These are phyloP conservation scores for Sarocladiaceae sp. DNA, from an alignment of 2,329 filamentous ascomycete species.

Conservation along the genomic window DNA sequence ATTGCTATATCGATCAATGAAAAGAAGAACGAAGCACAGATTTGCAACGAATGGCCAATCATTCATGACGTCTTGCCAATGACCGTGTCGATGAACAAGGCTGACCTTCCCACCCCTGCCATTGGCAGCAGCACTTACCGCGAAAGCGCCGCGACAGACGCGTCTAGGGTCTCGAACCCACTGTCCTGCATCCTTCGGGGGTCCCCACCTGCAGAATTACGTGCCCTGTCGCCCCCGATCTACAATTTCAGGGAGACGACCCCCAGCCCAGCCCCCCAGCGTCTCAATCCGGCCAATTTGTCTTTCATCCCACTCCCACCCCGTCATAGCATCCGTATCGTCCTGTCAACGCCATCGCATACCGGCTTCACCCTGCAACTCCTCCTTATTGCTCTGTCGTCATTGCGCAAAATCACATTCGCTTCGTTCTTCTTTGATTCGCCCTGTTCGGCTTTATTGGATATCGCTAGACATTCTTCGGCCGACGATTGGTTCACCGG, in stretches of 20 bases:
- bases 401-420: neutral
- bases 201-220: neutral
- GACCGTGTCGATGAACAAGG: neutral
- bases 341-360: conserved; percentile 3
- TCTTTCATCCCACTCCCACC: neutral
- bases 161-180: neutral
- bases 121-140: conserved; percentile 20
- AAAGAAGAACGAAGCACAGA: neutral
- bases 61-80: conserved; percentile 11
- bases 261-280: conserved; percentile 2
- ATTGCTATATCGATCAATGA: too few species aligned
- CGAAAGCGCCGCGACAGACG: conserved; percentile 22
- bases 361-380: neutral
- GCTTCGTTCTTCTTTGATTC: neutral
- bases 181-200: neutral
- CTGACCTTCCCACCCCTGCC: neutral
- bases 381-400: neutral
- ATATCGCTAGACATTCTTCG: too few species aligned
- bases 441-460: too few species aligned
- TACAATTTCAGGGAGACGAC: neutral
- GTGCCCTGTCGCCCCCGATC: neutral
- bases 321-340: too few species aligned
- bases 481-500: too few species aligned
- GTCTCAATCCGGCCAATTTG: conserved; percentile 6
- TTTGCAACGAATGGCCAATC: too few species aligned